Percentiles rank a stretch among this genome's conserved stretches.
phyloP scores from a whole-genome alignment of 2,329 filamentous ascomycete genomes.

The Xylariales sp. region DNA sequence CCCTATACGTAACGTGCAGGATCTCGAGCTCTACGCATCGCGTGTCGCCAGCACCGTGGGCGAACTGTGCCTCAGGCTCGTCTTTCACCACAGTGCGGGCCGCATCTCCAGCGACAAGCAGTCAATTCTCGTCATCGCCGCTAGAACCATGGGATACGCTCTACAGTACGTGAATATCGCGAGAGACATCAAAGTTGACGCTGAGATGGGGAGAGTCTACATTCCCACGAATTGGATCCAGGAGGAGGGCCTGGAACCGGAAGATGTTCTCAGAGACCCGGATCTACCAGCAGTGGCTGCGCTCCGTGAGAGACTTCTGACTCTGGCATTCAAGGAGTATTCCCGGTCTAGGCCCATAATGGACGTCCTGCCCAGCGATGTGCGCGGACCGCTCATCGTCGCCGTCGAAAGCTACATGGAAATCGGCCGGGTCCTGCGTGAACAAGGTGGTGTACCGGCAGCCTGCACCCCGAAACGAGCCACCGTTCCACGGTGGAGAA shows the following conservation, averaged over 20 bases:
- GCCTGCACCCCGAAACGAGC: slow-evolving; percentile 18
- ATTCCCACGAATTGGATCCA: slow-evolving; percentile 61
- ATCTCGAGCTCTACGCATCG: slow-evolving; percentile 60
- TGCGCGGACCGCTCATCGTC: slow-evolving; percentile 60
- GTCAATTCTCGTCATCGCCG: slow-evolving; percentile 47
- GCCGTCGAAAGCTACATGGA: slow-evolving; percentile 75
- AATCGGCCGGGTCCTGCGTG: slow-evolving; percentile 60
- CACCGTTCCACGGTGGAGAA: slow-evolving; percentile 22
- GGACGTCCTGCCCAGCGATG: slow-evolving; percentile 54
- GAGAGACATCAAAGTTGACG: slow-evolving; percentile 66
- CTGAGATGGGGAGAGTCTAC: slow-evolving; percentile 62
- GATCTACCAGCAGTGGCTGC: slow-evolving; percentile 38
- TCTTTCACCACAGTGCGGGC: slow-evolving; percentile 51
- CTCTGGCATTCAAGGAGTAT: slow-evolving; percentile 59
- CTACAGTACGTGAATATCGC: slow-evolving; percentile 77
- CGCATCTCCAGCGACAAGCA: slow-evolving; percentile 23
- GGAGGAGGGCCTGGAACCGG: slow-evolving; percentile 48
- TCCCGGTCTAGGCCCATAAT: slow-evolving; percentile 50
- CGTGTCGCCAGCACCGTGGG: slow-evolving; percentile 71
- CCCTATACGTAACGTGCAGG: slow-evolving; percentile 54
- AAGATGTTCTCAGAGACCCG: slow-evolving; percentile 50
- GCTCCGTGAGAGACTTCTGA: slow-evolving; percentile 50
- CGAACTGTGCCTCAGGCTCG: slow-evolving; percentile 62
- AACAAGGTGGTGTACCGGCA: slow-evolving; percentile 19
- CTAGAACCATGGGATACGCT: slow-evolving; percentile 65